Conservation (phyloP, 129 eudicot genomes). For the Silybum marianum region DNA sequence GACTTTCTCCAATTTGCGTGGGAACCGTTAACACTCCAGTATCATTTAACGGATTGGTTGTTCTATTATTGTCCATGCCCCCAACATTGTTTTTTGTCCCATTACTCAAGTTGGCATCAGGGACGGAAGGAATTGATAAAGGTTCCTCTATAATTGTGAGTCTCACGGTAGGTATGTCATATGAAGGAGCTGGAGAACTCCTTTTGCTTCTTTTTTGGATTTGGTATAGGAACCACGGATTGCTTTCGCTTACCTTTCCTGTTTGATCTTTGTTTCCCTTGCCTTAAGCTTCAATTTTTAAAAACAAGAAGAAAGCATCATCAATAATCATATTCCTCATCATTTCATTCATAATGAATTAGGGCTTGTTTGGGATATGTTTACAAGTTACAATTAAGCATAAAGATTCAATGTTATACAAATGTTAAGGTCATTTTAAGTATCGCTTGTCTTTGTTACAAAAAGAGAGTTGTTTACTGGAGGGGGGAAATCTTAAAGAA, state of each 20-base stretch:
- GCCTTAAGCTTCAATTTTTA: slow-evolving; percentile 35
- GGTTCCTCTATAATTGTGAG: slow-evolving; percentile 44
- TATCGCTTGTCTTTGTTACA: background rate
- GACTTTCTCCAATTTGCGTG: slow-evolving; percentile 25
- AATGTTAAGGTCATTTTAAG: background rate
- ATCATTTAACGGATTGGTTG: slow-evolving; percentile 23
- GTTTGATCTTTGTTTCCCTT: slow-evolving; percentile 43
- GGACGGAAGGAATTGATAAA: slow-evolving; percentile 22
- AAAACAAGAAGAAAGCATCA: slow-evolving; percentile 15
- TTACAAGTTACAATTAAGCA: background rate
- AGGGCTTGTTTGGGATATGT: slow-evolving; percentile 1
- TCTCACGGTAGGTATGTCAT: slow-evolving; percentile 36
- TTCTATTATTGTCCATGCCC: slow-evolving; percentile 21
- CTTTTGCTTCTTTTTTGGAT: background rate
- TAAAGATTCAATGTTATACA: background rate
- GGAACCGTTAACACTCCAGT: slow-evolving; percentile 29
- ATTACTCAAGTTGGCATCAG: slow-evolving; percentile 12
- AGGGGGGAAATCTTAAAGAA: too few relatives aligned
- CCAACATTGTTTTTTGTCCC: slow-evolving; percentile 20
- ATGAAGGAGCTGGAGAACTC: slow-evolving; percentile 45
- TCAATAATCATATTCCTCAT: background rate
- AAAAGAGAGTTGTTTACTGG: background rate
- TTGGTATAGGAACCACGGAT: too few relatives aligned
- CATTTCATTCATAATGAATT: background rate
- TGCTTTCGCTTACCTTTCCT: slow-evolving; percentile 60